These are phyloP conservation scores for Fusarium tjaetaba DNA, from an alignment of 2,329 filamentous ascomycete genomes.

Conservation along the genomic window DNA sequence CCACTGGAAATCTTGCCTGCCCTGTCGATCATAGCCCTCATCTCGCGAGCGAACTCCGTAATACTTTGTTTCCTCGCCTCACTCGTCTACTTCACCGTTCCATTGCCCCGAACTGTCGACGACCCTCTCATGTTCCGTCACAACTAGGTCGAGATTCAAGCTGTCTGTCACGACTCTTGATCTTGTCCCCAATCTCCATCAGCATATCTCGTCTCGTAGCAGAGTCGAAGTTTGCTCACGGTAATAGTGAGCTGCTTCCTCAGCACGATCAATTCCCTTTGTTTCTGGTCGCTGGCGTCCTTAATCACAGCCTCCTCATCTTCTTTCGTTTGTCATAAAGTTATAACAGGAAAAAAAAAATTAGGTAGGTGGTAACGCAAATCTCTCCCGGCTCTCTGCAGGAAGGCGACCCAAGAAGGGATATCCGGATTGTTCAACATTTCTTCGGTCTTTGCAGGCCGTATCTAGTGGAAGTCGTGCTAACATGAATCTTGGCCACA, in stretches of 20 bases:
- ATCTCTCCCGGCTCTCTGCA: background rate
- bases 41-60: slow-evolving; percentile 40
- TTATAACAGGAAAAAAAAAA: slow-evolving; percentile 40
- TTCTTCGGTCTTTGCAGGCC: background rate
- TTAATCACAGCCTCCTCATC: slow-evolving; percentile 51
- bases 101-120: slow-evolving; percentile 33
- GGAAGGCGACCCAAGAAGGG: background rate
- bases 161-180: slow-evolving; percentile 48
- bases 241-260: slow-evolving; percentile 58
- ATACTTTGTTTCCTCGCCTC: slow-evolving; percentile 39
- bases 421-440: background rate
- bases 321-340: slow-evolving; percentile 44
- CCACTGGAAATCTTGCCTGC: slow-evolving; percentile 39
- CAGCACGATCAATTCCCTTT: slow-evolving; percentile 54
- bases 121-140: slow-evolving; percentile 47
- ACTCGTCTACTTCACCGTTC: slow-evolving; percentile 29
- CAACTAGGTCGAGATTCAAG: slow-evolving; percentile 46
- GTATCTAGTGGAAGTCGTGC: background rate
- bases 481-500: slow-evolving; percentile 15
- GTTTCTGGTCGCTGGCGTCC: slow-evolving; percentile 67
- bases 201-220: slow-evolving; percentile 35
- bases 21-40: slow-evolving; percentile 29
- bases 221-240: slow-evolving; percentile 50
- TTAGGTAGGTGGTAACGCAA: slow-evolving; percentile 27
- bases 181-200: slow-evolving; percentile 36